Conservation (phyloP, 257 asterid species). For the Ocimum tenuiflorum region DNA sequence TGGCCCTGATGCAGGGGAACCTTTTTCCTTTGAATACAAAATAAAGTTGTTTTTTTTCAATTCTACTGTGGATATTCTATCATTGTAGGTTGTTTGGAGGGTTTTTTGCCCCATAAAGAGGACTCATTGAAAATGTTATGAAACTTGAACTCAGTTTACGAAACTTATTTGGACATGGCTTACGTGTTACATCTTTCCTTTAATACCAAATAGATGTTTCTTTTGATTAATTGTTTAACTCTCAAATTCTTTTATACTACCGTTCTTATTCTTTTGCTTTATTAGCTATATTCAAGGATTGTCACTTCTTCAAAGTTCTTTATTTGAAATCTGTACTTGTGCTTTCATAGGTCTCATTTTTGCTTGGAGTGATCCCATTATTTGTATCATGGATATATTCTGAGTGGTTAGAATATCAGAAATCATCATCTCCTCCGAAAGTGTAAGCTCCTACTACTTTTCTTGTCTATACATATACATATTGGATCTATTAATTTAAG, state of each 20-base stretch:
- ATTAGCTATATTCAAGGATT: not conserved
- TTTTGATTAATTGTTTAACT: not conserved
- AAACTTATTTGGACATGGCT: not conserved
- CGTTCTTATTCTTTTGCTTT: not conserved
- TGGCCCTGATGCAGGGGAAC: not conserved
- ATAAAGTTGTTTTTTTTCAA: not conserved
- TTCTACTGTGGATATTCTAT: not conserved
- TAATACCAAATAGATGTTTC: not conserved
- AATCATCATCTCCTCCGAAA: conserved; percentile 51
- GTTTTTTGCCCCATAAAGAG: not conserved
- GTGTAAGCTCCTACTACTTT: conserved; percentile 40
- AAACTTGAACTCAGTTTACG: not conserved
- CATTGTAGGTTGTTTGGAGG: not conserved
- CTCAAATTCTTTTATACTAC: not conserved
- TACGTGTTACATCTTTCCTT: not conserved
- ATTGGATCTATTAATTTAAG: not conserved
- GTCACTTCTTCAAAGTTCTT: not conserved
- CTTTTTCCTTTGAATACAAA: not conserved
- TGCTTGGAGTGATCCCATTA: conserved; percentile 75
- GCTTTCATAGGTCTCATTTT: conserved; percentile 68
- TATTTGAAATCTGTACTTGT: conserved; percentile 7
- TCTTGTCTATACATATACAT: not conserved
- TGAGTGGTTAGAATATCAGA: conserved; percentile 80
- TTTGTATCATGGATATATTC: conserved; percentile 72
- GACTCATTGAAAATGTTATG: not conserved